A percentile compares a stretch with the other conserved stretches of the same genome.
Evolutionary conservation across 805 yeast species (phyloP).

Genomic region (Kazachstania taianensis): DNA sequence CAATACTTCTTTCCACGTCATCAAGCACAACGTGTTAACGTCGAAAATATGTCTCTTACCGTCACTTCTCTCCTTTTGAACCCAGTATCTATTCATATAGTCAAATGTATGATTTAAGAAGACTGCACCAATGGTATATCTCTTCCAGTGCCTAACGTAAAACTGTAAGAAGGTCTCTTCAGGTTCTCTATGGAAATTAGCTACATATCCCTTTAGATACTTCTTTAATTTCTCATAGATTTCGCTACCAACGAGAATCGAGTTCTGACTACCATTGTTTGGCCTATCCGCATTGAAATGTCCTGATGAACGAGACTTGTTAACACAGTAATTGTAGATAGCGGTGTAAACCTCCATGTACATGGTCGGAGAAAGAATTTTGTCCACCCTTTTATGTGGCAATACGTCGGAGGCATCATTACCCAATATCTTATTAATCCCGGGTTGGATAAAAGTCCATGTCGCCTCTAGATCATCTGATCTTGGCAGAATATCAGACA

Average conservation of each 20-base stretch:
- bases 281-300: constrained; percentile 32
- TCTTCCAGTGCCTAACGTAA: constrained; percentile 80
- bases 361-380: constrained; percentile 57
- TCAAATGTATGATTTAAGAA: constrained; percentile 88
- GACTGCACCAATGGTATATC: constrained; percentile 85
- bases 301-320: constrained; percentile 46
- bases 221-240: constrained; percentile 62
- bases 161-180: constrained; percentile 67
- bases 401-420: constrained; percentile 28
- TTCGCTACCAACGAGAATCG: constrained; percentile 75
- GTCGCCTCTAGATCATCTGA: constrained; percentile 58
- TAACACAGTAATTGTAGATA: constrained; percentile 85
- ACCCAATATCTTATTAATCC: constrained; percentile 59
- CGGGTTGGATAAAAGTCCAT: constrained; percentile 73
- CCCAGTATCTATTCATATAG: constrained; percentile 96
- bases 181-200: constrained; percentile 38
- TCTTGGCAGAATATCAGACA: constrained; percentile 36
- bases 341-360: constrained; percentile 89
- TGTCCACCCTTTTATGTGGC: constrained; percentile 42
- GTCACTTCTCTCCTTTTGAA: constrained; percentile 87
- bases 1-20: constrained; percentile 81
- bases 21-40: constrained; percentile 76
- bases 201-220: constrained; percentile 55
- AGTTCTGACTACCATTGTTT: constrained; percentile 11
- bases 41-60: constrained; percentile 86